Conservation (phyloP, 2,329 filamentous ascomycete species). For the Monosporascus sp. region DNA sequence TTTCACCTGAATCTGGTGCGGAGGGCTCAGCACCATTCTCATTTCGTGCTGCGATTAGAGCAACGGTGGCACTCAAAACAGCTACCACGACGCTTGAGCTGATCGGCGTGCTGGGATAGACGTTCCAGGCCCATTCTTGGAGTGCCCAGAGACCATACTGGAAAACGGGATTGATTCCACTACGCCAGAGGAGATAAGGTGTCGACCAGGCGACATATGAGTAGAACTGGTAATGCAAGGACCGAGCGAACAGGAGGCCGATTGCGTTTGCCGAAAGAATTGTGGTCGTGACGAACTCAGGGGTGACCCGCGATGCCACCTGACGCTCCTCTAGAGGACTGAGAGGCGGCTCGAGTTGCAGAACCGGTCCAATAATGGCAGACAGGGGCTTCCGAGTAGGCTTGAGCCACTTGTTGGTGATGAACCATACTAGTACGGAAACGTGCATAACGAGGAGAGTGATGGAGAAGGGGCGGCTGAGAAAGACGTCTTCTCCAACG, state of each 20-base stretch:
- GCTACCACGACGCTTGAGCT: slow-evolving; percentile 62
- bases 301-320: slow-evolving; percentile 56
- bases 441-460: slow-evolving; percentile 62
- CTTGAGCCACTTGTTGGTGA: slow-evolving; percentile 64
- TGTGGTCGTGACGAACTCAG: slow-evolving; percentile 69
- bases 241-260: slow-evolving; percentile 80
- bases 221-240: slow-evolving; percentile 93
- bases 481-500: slow-evolving; percentile 75
- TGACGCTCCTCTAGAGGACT: slow-evolving; percentile 47
- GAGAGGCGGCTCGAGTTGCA: slow-evolving; percentile 41
- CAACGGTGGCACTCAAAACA: slow-evolving; percentile 62
- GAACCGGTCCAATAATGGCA: slow-evolving; percentile 44
- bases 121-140: slow-evolving; percentile 93
- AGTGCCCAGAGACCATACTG: slow-evolving; percentile 66
- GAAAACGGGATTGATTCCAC: slow-evolving; percentile 60
- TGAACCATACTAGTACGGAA: slow-evolving; percentile 61
- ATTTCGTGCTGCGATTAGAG: slow-evolving; percentile 45
- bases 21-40: slow-evolving; percentile 19
- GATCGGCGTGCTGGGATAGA: slow-evolving; percentile 68
- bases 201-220: slow-evolving; percentile 86
- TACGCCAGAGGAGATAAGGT: slow-evolving; percentile 80
- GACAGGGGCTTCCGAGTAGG: slow-evolving; percentile 56
- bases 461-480: slow-evolving; percentile 62
- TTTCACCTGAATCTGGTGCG: slow-evolving; percentile 8
- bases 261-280: slow-evolving; percentile 72